Percentiles rank a stretch among this genome's conserved stretches.
phyloP scores from a whole-genome alignment of 2,329 filamentous ascomycete genomes.

The Akanthomyces uredinophilus region DNA sequence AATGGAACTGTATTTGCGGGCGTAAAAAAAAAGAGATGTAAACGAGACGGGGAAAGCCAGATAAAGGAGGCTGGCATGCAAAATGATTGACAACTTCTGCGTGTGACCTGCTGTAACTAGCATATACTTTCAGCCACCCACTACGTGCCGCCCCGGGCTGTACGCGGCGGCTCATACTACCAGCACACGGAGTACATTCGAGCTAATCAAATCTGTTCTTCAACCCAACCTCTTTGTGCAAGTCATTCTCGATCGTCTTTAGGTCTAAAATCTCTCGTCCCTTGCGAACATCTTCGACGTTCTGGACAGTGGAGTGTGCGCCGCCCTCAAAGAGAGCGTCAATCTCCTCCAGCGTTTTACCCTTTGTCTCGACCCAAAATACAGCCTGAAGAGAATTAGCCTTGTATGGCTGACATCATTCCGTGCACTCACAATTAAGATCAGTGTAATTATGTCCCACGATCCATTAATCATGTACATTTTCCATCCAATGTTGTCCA shows the following conservation, averaged over 20 bases:
- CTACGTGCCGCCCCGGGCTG: too few species aligned
- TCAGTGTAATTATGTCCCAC: conserved; percentile 22
- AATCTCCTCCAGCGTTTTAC: conserved; percentile 40
- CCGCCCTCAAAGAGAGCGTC: conserved; percentile 26
- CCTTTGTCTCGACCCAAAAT: conserved; percentile 36
- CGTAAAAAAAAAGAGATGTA: too few species aligned
- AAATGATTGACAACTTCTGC: too few species aligned
- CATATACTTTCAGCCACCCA: too few species aligned
- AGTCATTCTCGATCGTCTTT: neutral
- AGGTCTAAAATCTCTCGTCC: conserved; percentile 11
- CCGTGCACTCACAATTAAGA: conserved; percentile 15
- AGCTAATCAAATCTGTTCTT: neutral
- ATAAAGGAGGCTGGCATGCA: too few species aligned
- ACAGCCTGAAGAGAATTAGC: conserved; percentile 5
- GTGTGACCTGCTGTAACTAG: too few species aligned
- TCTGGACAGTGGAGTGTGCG: conserved; percentile 16
- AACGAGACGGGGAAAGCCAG: too few species aligned
- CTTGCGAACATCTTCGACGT: conserved; percentile 20
- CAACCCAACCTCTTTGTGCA: conserved; percentile 4
- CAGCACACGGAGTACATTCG: too few species aligned
- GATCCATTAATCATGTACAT: conserved; percentile 23
- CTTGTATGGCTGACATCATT: neutral
- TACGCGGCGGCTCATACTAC: too few species aligned
- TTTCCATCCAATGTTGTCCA: conserved; percentile 23
- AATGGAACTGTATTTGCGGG: too few species aligned